Evolutionary conservation across 164 flowering plant species (phyloP), one percentile per base, ranked within the genome.

Genomic region (Sextonia rubra): DNA sequence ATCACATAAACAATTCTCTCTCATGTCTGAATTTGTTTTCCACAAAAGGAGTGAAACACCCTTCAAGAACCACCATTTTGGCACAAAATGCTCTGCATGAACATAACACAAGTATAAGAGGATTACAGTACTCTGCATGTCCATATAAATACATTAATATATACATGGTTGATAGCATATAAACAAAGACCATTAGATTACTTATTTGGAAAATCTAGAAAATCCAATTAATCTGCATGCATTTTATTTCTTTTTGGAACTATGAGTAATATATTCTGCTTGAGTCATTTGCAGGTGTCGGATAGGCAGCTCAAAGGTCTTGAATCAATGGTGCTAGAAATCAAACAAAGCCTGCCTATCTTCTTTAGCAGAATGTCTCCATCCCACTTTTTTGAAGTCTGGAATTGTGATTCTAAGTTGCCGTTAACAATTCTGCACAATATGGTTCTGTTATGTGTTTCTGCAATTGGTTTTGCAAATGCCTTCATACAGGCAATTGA

Each of bases 391-490:
- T 84, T 94, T 69, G 79, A 80, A 61, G 77, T 83, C 49, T 73
- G 80, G 72, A 74, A 86, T 60, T 27, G 65, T 20, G 20, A 74
- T 56, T 69, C 81, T 75, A 82, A 64, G 75, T 52, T 90, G 44
- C 83, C 90, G 9, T 72, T 91, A 80, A 67, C n/a, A 18, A 80
- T 75, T 44, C 70, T 86, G 27, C 26, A 61, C 20, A 69, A 81
- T 69, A 72, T 48, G 73, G 76, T 77, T 64, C 74, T 86, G 32
- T 81, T 91, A 72, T 94, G 94, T 76, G 85, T 94, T 61, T 89
- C 94, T 77, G 94, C 89, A 29, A 87, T 94, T 80, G 94, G 92
- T 58, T 91, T 78, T 73, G 81, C 97, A 68, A 68, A 78, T 77
- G 87, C 92, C 30, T 89, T 90, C 73, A 85, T 88, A 48, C 74